phyloP scores from a whole-genome alignment of 140 eudicot species.

The Bidens hawaiensis region DNA sequence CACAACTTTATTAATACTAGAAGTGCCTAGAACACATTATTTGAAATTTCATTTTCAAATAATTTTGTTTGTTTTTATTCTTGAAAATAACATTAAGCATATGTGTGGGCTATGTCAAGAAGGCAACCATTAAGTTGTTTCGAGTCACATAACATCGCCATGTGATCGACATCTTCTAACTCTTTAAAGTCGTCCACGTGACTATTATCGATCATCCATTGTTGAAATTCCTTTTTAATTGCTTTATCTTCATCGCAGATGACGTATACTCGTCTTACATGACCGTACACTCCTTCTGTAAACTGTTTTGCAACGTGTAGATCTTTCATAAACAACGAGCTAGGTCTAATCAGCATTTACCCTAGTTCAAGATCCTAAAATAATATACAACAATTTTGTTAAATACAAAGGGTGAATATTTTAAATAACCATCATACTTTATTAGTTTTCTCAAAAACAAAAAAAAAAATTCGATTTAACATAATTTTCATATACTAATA shows the following conservation, averaged over 20 bases:
- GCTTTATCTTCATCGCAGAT: constrained; percentile 25
- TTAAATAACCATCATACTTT: background rate
- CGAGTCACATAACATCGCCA: constrained; percentile 51
- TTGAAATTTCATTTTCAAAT: background rate
- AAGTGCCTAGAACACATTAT: background rate
- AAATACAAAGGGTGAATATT: background rate
- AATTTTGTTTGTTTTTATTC: background rate
- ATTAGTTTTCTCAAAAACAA: background rate
- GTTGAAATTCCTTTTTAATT: constrained; percentile 19
- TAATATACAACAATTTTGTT: background rate
- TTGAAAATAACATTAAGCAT: background rate
- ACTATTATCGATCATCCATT: constrained; percentile 33
- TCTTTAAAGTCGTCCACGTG: constrained; percentile 39
- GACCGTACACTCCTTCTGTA: constrained; percentile 22
- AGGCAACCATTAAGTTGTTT: constrained; percentile 25
- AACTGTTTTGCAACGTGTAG: constrained; percentile 5
- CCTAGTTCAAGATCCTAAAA: constrained; percentile 44
- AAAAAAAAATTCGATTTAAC: background rate
- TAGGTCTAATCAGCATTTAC: constrained; percentile 26
- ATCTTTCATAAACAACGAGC: constrained; percentile 26
- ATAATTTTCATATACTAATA: background rate
- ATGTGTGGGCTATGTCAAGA: constrained; percentile 22
- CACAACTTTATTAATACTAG: too few species aligned
- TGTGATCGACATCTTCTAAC: constrained; percentile 46
- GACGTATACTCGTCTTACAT: constrained; percentile 27